A percentile compares a stretch with the other conserved stretches of the same genome.
phyloP scores from a whole-genome alignment of 1,284 basidiomycete species.

The Xanthoconium separans region DNA sequence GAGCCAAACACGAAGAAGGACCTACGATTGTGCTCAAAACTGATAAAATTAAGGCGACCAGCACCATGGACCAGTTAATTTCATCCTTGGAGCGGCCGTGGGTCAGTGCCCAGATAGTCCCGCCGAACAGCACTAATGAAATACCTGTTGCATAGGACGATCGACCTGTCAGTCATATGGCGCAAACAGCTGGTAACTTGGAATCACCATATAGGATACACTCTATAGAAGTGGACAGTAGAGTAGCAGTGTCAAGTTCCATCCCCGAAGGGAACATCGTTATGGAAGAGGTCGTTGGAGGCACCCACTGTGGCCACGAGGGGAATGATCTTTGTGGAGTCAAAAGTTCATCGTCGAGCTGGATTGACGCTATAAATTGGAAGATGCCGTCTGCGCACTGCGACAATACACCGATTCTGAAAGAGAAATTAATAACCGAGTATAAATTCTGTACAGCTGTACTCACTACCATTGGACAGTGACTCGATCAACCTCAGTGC shows the following conservation, averaged over 20 bases:
- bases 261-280: conserved; percentile 8
- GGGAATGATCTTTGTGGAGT: neutral
- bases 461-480: neutral
- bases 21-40: conserved; percentile 22
- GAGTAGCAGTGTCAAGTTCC: conserved; percentile 13
- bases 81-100: conserved; percentile 10
- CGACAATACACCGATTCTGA: neutral
- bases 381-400: neutral
- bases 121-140: conserved; percentile 24
- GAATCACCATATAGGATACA: conserved; percentile 25
- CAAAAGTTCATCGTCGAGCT: neutral
- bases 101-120: conserved; percentile 23
- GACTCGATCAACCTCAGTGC: neutral
- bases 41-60: conserved; percentile 19
- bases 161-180: conserved; percentile 1
- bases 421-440: neutral
- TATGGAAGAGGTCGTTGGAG: neutral
- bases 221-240: conserved; percentile 24
- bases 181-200: neutral
- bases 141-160: conserved; percentile 14
- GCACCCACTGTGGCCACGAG: neutral
- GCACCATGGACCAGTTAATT: conserved; percentile 19
- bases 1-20: neutral
- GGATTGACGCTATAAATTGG: conserved; percentile 5
- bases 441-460: neutral